Evolutionary conservation across 2,329 filamentous ascomycete species (phyloP).

Genomic region (Myrmaecium sp.): DNA sequence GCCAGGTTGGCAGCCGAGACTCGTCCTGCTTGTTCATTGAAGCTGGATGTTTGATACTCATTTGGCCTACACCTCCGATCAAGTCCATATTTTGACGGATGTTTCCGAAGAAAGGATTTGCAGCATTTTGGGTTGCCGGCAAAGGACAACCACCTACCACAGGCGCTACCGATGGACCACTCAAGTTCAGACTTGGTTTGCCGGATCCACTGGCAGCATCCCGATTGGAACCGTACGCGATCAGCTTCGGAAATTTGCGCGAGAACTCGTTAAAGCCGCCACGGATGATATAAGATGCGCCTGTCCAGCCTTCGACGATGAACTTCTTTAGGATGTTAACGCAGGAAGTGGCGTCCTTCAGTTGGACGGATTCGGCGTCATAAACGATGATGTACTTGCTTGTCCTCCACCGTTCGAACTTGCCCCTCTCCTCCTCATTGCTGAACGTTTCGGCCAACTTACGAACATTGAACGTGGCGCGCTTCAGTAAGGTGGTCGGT

Average conservation of each 20-base stretch:
- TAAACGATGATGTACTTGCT: conserved; percentile 73
- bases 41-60: conserved; percentile 42
- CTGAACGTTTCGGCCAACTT: conserved; percentile 82
- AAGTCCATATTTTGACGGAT: conserved; percentile 95
- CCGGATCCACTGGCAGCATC: conserved; percentile 1
- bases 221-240: neutral
- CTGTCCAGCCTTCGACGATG: conserved; percentile 62
- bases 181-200: conserved; percentile 15
- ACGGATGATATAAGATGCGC: conserved; percentile 55
- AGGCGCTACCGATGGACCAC: conserved; percentile 45
- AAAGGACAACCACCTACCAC: conserved; percentile 83
- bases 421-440: conserved; percentile 47
- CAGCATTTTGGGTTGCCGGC: conserved; percentile 48
- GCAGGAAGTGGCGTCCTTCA: conserved; percentile 65
- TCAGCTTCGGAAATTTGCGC: conserved; percentile 39
- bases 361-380: conserved; percentile 57
- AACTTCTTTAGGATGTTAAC: conserved; percentile 92
- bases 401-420: conserved; percentile 60
- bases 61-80: conserved; percentile 79
- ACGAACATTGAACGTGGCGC: conserved; percentile 74
- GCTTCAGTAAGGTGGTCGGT: conserved; percentile 80
- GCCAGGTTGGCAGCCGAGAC: conserved; percentile 55
- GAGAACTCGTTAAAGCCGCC: conserved; percentile 70
- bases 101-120: conserved; percentile 87
- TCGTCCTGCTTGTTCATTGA: conserved; percentile 30